Conservation (phyloP, 1,284 basidiomycete genomes). For the Peniophora sp. region DNA sequence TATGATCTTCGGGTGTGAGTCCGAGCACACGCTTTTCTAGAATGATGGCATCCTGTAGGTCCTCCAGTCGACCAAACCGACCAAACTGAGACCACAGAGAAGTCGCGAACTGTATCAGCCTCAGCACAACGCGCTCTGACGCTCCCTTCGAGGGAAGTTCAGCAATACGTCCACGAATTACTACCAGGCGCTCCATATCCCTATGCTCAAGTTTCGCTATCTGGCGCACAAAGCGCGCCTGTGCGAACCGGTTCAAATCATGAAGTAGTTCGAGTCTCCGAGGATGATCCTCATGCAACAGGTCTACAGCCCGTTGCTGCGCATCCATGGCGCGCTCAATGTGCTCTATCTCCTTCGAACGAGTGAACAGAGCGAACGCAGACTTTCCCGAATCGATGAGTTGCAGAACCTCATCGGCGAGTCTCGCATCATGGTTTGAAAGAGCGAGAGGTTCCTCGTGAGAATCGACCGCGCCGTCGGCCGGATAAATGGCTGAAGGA, state of each 20-base stretch:
- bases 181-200: background rate
- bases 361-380: background rate
- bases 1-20: background rate
- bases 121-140: background rate
- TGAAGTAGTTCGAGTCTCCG: background rate
- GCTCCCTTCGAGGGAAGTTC: background rate
- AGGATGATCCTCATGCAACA: background rate
- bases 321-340: background rate
- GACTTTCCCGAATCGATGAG: background rate
- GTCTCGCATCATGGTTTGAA: background rate
- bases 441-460: background rate
- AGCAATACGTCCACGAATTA: background rate
- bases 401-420: slow-evolving; percentile 9
- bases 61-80: background rate
- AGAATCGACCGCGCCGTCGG: background rate
- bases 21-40: background rate
- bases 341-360: background rate
- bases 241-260: background rate
- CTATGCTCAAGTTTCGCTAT: too few relatives aligned
- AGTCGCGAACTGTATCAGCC: slow-evolving; percentile 1
- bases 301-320: background rate
- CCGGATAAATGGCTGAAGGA: too few relatives aligned
- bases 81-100: background rate
- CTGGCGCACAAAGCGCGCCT: background rate
- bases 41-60: background rate